Percentiles rank a stretch among this genome's conserved stretches.
Evolutionary conservation across 352 stramenopile species (phyloP).

Genomic region (Pythium sp.): DNA sequence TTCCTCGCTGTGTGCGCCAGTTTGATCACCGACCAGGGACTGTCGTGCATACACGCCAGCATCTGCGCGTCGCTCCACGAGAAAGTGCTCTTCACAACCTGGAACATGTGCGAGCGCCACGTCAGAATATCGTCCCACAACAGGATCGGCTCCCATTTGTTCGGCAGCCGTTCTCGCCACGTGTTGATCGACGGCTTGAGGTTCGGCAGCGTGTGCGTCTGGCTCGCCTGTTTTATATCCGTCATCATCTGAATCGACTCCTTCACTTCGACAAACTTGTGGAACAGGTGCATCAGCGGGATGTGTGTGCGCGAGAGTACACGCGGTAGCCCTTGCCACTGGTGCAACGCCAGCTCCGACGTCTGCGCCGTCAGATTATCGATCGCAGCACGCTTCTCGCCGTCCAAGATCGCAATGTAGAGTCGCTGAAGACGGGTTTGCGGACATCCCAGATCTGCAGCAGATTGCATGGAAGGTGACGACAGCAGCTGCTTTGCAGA

Average conservation of each 20-base stretch:
- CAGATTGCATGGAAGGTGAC: slow-evolving; percentile 60
- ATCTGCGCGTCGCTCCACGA: slow-evolving; percentile 87
- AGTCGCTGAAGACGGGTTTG: slow-evolving; percentile 78
- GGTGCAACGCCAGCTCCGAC: slow-evolving; percentile 76
- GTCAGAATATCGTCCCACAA: slow-evolving; percentile 93
- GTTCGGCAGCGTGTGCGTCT: slow-evolving; percentile 84
- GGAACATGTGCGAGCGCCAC: slow-evolving; percentile 93
- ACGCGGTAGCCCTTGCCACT: slow-evolving; percentile 88
- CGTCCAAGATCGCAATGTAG: slow-evolving; percentile 88
- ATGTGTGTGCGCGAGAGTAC: slow-evolving; percentile 76
- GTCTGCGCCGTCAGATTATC: slow-evolving; percentile 72
- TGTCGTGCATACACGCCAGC: slow-evolving; percentile 90
- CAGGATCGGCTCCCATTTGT: slow-evolving; percentile 92
- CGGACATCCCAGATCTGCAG: slow-evolving; percentile 62
- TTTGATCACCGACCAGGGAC: slow-evolving; percentile 91
- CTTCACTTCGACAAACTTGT: slow-evolving; percentile 92
- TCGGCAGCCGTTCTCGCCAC: slow-evolving; percentile 90
- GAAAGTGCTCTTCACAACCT: slow-evolving; percentile 88
- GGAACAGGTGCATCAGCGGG: slow-evolving; percentile 84
- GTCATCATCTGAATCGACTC: slow-evolving; percentile 91
- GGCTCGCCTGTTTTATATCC: slow-evolving; percentile 83
- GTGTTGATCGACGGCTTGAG: slow-evolving; percentile 91
- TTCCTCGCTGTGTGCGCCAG: slow-evolving; percentile 89
- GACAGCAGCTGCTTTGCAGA: slow-evolving; percentile 77
- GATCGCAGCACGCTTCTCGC: slow-evolving; percentile 67